Evolutionary conservation across 164 flowering plant species (phyloP).

Genomic region (Piper betle): DNA sequence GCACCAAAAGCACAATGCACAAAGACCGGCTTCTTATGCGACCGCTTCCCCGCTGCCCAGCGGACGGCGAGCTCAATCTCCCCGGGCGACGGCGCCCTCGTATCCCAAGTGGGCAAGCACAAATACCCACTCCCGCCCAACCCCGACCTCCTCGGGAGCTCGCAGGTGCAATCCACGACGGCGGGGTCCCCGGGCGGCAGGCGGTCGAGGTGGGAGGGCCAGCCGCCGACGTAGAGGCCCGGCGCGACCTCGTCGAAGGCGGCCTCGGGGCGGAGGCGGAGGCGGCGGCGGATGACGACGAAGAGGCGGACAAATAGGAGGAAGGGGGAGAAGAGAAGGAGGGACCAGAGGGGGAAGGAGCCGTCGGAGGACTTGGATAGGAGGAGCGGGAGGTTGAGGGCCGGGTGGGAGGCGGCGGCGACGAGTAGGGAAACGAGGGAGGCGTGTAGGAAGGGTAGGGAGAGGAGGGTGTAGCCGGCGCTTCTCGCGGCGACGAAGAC

Average conservation of each 20-base stretch:
- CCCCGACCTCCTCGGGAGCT: conserved; percentile 45
- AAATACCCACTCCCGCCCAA: conserved; percentile 40
- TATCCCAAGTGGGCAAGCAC: conserved; percentile 84
- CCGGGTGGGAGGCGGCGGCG: conserved; percentile 55
- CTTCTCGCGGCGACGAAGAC: conserved; percentile 24
- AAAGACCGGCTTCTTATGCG: conserved; percentile 48
- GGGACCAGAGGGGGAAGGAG: conserved; percentile 58
- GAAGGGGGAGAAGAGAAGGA: conserved; percentile 50
- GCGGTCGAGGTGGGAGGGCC: conserved; percentile 48
- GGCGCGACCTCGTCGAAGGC: conserved; percentile 54
- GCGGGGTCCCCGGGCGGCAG: conserved; percentile 80
- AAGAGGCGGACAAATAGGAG: conserved; percentile 44
- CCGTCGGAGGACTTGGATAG: conserved; percentile 72
- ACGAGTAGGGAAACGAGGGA: conserved; percentile 46
- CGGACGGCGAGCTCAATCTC: conserved; percentile 71
- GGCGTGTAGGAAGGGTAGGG: conserved; percentile 54
- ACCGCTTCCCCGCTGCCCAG: conserved; percentile 75
- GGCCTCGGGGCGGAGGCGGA: conserved; percentile 43
- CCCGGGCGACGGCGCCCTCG: conserved; percentile 55
- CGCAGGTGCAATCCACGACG: conserved; percentile 79
- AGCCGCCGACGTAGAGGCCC: conserved; percentile 84
- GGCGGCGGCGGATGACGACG: conserved; percentile 32
- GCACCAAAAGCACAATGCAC: conserved; percentile 86
- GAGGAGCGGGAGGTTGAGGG: conserved; percentile 61
- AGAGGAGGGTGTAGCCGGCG: conserved; percentile 21